Evolutionary conservation across 148 eudicot species (phyloP).

Genomic region (Chenopodium album): DNA sequence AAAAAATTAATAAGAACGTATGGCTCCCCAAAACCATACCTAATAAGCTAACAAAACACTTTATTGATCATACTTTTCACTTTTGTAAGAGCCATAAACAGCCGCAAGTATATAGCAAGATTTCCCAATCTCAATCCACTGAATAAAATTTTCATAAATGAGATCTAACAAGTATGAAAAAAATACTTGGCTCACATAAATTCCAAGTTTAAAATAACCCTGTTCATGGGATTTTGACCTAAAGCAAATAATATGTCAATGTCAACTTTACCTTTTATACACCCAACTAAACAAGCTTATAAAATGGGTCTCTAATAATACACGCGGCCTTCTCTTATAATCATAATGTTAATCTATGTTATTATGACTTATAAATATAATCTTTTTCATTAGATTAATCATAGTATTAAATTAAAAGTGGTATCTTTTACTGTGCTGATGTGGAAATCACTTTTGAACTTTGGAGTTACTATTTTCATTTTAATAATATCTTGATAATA

Average conservation of each 20-base stretch:
- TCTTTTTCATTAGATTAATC: too few species aligned
- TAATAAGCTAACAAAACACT: too few species aligned
- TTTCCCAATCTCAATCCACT: not conserved
- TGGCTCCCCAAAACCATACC: too few species aligned
- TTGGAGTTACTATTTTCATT: constrained; percentile 13
- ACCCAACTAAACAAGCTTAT: not conserved
- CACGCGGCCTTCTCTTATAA: constrained; percentile 11
- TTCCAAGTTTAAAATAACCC: not conserved
- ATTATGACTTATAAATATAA: not conserved
- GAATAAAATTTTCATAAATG: not conserved
- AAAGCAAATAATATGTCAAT: not conserved
- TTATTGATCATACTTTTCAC: too few species aligned
- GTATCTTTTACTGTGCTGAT: not conserved
- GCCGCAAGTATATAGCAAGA: not conserved
- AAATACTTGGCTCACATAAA: not conserved
- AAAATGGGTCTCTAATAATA: constrained; percentile 5
- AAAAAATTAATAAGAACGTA: too few species aligned
- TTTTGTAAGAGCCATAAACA: not conserved
- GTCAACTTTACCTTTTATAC: constrained; percentile 2
- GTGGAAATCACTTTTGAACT: constrained; percentile 9
- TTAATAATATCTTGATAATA: not conserved
- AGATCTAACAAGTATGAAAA: not conserved
- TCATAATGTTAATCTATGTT: not conserved
- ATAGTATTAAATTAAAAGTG: not conserved
- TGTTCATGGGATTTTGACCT: constrained; percentile 10